Evolutionary conservation across 176 grass and related monocot genomes (phyloP).

Genomic region (Eleusine coracana): DNA sequence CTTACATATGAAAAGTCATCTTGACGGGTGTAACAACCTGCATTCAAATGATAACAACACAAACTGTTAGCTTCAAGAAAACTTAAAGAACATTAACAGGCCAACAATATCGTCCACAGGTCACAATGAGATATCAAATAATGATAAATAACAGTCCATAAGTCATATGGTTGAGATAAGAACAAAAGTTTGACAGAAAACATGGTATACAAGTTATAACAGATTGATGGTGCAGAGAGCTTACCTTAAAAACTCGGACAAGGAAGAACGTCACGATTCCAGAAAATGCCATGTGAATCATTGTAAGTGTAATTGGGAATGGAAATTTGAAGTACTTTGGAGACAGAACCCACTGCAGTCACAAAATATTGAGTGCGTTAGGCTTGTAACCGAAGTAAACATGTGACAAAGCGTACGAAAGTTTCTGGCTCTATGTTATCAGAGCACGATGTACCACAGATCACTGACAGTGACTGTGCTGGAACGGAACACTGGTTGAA

Average conservation of each 20-base stretch:
- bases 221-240: constrained; percentile 32
- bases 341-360: constrained; percentile 93
- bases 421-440: neutral
- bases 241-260: constrained; percentile 98
- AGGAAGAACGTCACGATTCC: constrained; percentile 83
- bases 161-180: constrained; percentile 19
- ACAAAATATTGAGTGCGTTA: constrained; percentile 7
- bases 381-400: neutral
- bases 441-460: constrained; percentile 12
- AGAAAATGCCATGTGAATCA: constrained; percentile 99
- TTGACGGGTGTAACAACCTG: constrained; percentile 98
- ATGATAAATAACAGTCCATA: neutral
- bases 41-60: constrained; percentile 40
- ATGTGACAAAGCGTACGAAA: neutral
- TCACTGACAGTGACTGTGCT: neutral
- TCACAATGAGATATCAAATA: constrained; percentile 22
- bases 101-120: neutral
- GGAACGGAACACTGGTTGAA: neutral
- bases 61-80: constrained; percentile 35
- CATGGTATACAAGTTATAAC: neutral
- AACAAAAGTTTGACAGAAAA: neutral
- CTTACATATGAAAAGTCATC: constrained; percentile 99
- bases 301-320: constrained; percentile 95
- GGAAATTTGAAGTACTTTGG: constrained; percentile 99
- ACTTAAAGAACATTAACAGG: constrained; percentile 23